Evolutionary conservation across 768 basidiomycete genomes (phyloP), one percentile per base, ranked within the genome.

Genomic region (Galerina sulciceps): DNA sequence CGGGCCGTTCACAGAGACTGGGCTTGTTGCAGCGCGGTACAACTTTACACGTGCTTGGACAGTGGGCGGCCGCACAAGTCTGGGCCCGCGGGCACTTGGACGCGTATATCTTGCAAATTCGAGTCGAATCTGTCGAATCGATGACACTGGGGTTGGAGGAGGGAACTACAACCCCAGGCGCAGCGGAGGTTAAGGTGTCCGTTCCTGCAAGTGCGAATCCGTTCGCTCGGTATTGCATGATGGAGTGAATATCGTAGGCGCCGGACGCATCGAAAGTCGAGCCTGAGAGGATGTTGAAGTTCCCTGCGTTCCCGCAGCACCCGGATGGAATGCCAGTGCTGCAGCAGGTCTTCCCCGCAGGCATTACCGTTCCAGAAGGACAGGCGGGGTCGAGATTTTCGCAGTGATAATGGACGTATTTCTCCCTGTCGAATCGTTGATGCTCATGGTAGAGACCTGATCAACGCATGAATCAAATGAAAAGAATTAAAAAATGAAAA

Each of bases 371-470:
- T 13, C 53, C 43, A 8, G 22, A 10, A 5, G 53, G 53, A 46
- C 53, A 55, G 11, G 22, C 23, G 8, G 53, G 53, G 44, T 47
- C 36, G 10, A 55, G 35, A 36, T 55, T 55, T 20, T 43, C 43
- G 43, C 53, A 55, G 15, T 34, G 14, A 18, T 36, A 55, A 20
- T 55, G 53, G 3, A 55, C 53, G 13, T 6, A 26, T 15, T 20
- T 37, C 23, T 55, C 53, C 22, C 53, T 36, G 14, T 55, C 53
- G 14, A 17, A 18, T 36, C 53, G 26, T 37, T 55, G 41, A 46
- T 55, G 53, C 14, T 55, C 53, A 37, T 55, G 53, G 22, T 55
- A 37, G 6, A 55, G 53, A 23, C 53, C 53, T 55, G 20, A 31
- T 31, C 26, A 10, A 41, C 5, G 17, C 26, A 41, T n/a, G 42